Conservation (phyloP, 441 rosid species). For the Arabidopsis hybrid region DNA sequence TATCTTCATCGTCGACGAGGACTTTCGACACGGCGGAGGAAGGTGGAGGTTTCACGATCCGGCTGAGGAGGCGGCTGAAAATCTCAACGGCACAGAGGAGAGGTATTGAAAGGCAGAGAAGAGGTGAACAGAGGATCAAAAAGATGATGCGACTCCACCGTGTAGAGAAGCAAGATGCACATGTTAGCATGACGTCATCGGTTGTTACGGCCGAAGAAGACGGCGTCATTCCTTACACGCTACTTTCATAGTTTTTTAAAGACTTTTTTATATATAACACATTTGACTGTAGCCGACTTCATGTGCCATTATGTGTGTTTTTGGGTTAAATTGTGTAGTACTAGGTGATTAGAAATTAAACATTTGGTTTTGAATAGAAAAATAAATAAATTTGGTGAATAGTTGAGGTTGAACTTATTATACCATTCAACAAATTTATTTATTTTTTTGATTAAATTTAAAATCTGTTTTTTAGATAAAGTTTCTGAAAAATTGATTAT, state of each 20-base stretch:
- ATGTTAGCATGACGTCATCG: conserved; percentile 52
- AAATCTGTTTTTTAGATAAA: no score
- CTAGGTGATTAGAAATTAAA: background rate
- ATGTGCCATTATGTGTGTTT: background rate
- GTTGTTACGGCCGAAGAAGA: conserved; percentile 16
- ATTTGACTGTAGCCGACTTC: conserved; percentile 13
- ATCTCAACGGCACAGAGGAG: conserved; percentile 58
- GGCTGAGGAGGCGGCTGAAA: conserved; percentile 31
- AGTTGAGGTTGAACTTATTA: background rate
- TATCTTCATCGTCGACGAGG: conserved; percentile 40
- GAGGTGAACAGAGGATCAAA: conserved; percentile 66
- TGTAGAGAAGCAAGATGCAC: conserved; percentile 51
- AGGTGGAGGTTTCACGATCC: conserved; percentile 8
- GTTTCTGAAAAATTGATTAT: no score
- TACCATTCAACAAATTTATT: no score
- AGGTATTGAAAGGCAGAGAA: conserved; percentile 62
- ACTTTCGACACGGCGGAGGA: conserved; percentile 15
- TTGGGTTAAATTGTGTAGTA: background rate
- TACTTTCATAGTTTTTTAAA: conserved; percentile 3
- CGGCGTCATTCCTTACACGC: conserved; percentile 20
- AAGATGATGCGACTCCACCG: conserved; percentile 59
- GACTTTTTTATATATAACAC: background rate
- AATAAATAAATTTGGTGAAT: background rate
- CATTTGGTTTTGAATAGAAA: background rate
- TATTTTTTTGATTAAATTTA: no score